These are phyloP conservation scores for Colletotrichum liaoningense DNA, from an alignment of 2,329 filamentous ascomycete genomes.

Conservation along the genomic window DNA sequence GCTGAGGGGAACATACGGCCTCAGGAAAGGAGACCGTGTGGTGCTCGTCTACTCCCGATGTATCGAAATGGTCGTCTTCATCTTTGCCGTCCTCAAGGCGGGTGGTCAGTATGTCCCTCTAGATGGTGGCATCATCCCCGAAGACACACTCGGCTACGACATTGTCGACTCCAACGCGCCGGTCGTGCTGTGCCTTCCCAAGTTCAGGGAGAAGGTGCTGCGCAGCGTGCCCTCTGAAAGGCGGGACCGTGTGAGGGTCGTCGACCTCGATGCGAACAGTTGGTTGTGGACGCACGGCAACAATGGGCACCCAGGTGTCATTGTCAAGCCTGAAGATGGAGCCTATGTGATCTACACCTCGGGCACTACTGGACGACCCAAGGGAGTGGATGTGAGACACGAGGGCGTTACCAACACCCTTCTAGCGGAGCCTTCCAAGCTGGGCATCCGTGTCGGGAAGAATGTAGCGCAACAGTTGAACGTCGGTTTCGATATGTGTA, in stretches of 20 bases:
- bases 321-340: constrained; percentile 50
- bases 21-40: constrained; percentile 58
- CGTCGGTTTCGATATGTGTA: constrained; percentile 72
- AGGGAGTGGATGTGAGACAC: constrained; percentile 69
- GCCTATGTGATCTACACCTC: constrained; percentile 67
- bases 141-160: constrained; percentile 60
- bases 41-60: constrained; percentile 67
- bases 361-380: constrained; percentile 67
- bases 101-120: constrained; percentile 71
- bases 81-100: constrained; percentile 65
- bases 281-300: constrained; percentile 33
- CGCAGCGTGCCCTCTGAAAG: constrained; percentile 24
- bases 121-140: constrained; percentile 65
- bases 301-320: constrained; percentile 33
- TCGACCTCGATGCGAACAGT: constrained; percentile 32
- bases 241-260: constrained; percentile 21
- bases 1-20: constrained; percentile 49
- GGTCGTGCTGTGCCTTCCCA: constrained; percentile 58
- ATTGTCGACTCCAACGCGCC: constrained; percentile 56
- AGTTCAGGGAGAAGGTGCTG: constrained; percentile 30
- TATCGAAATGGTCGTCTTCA: constrained; percentile 67
- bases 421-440: constrained; percentile 40
- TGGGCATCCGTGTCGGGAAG: constrained; percentile 61
- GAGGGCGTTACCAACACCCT: constrained; percentile 34
- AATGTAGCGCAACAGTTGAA: constrained; percentile 67